Evolutionary conservation across 345 rosid genomes (phyloP).

Genomic region (Populus alba): DNA sequence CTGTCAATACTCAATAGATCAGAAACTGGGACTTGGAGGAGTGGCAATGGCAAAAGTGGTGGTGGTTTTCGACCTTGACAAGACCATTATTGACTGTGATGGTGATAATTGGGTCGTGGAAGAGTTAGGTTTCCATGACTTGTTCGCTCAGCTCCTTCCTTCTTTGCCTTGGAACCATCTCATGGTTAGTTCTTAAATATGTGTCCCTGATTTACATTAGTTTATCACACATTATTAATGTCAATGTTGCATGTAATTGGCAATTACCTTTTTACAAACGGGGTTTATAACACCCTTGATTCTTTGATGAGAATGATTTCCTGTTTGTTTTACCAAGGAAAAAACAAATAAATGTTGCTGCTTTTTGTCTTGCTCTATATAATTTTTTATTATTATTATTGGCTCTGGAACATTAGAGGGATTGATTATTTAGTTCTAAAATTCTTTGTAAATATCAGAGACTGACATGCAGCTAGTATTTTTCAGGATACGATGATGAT

Average conservation of each 20-base stretch:
- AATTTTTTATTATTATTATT: too few species aligned
- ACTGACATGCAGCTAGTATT: not conserved
- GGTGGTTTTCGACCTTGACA: conserved; percentile 33
- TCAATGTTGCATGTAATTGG: not conserved
- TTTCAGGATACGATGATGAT: conserved; percentile 31
- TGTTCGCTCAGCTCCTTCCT: conserved; percentile 24
- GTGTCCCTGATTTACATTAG: too few species aligned
- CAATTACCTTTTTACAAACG: not conserved
- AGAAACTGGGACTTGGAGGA: not conserved
- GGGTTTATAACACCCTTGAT: not conserved
- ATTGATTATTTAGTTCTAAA: not conserved
- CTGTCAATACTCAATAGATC: too few species aligned
- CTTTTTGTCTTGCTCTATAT: not conserved
- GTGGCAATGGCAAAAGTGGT: conserved; percentile 17
- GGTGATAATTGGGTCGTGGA: conserved; percentile 29
- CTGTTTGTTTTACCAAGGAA: not conserved
- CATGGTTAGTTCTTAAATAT: conserved; percentile 2
- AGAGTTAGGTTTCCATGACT: conserved; percentile 11
- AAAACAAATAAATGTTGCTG: not conserved
- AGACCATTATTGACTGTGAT: conserved; percentile 31
- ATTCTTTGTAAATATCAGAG: not conserved
- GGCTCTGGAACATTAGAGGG: not conserved
- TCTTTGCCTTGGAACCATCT: conserved; percentile 25
- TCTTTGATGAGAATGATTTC: not conserved
- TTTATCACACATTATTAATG: not conserved